phyloP scores from a whole-genome alignment of 306 rosid genomes.

The Quillaja saponaria region DNA sequence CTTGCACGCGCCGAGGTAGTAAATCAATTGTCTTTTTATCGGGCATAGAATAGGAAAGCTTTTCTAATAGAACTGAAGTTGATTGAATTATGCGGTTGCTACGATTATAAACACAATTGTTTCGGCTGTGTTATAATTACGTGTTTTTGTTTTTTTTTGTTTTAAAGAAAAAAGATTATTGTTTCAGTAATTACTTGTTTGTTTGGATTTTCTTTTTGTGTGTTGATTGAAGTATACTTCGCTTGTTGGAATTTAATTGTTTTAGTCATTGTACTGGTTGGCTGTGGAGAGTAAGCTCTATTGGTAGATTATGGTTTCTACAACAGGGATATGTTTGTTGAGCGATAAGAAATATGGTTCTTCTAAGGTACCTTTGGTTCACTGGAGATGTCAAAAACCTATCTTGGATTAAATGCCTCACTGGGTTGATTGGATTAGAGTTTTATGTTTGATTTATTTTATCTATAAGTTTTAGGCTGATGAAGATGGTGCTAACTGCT shows the following conservation, averaged over 20 bases:
- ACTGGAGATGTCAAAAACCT: background rate
- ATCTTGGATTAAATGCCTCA: background rate
- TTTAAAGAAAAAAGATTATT: no score
- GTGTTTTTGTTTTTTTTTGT: no score
- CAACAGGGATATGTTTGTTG: no score
- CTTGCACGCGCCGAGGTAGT: conserved; percentile 86
- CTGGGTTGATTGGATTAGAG: conserved; percentile 5
- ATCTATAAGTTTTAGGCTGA: conserved; percentile 8
- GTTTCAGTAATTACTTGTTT: background rate
- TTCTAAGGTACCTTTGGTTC: background rate
- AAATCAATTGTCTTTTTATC: background rate
- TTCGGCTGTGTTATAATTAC: background rate
- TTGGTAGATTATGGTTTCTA: no score
- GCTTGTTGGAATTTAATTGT: background rate
- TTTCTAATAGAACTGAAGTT: background rate
- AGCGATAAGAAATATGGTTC: background rate
- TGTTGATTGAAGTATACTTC: background rate
- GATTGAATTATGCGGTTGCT: conserved; percentile 15
- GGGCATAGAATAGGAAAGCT: background rate
- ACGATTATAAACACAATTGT: background rate
- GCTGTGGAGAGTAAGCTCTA: no score
- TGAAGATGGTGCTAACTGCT: conserved; percentile 8
- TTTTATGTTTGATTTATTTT: conserved; percentile 24
- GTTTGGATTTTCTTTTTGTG: background rate
- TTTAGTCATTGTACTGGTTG: background rate